Conservation (phyloP, 208 protist species). For the Endotrypanum monterogeii region DNA sequence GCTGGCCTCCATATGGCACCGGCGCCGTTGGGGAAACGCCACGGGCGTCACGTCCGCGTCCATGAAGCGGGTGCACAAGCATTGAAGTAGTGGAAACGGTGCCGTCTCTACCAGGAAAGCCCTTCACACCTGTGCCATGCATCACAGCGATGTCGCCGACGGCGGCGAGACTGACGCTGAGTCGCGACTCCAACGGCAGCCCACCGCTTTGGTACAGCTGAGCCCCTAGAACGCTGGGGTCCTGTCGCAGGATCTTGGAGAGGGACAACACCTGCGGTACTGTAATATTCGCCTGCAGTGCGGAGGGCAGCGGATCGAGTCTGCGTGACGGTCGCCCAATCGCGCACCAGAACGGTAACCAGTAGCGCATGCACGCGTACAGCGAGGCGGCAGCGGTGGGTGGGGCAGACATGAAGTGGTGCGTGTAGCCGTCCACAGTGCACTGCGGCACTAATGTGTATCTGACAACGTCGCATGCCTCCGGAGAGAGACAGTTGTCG, state of each 20-base stretch:
- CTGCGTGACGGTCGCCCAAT: constrained; percentile 1
- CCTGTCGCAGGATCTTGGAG: constrained; percentile 37
- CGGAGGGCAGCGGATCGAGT: constrained; percentile 17
- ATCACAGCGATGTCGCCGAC: background rate
- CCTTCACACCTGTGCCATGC: background rate
- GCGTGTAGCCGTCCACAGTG: constrained; percentile 20
- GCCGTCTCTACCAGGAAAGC: background rate
- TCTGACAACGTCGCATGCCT: constrained; percentile 26
- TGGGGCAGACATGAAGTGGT: constrained; percentile 19
- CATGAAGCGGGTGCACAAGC: background rate
- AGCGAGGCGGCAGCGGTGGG: constrained; percentile 22
- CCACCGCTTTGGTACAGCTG: constrained; percentile 47
- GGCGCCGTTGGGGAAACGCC: background rate
- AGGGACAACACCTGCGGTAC: constrained; percentile 52
- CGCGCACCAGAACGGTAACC: constrained; percentile 38
- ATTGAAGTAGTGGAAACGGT: background rate
- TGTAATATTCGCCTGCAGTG: constrained; percentile 38
- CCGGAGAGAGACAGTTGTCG: constrained; percentile 23
- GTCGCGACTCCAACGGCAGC: constrained; percentile 7
- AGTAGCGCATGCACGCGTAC: constrained; percentile 75
- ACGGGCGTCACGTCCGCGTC: background rate
- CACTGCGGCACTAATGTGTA: constrained; percentile 25
- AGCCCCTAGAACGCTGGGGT: constrained; percentile 39
- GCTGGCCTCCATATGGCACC: background rate
- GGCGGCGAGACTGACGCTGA: constrained; percentile 3